A percentile compares a stretch with the other conserved stretches of the same genome.
phyloP scores from a whole-genome alignment of 2,329 filamentous ascomycete genomes.

The Ambrosiella xylebori region DNA sequence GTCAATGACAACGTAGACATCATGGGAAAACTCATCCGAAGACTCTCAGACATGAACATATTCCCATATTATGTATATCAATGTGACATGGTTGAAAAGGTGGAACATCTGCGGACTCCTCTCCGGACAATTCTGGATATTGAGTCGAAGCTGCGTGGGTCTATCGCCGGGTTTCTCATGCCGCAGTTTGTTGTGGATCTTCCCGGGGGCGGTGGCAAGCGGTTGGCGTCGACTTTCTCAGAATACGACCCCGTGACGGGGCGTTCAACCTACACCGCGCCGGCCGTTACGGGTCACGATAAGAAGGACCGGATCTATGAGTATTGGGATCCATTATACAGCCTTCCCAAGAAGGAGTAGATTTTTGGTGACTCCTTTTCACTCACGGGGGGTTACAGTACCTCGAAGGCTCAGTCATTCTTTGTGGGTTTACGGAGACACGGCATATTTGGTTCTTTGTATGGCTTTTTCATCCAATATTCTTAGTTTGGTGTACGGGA shows the following conservation, averaged over 20 bases:
- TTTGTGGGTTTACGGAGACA: too few species aligned
- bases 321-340: constrained; percentile 36
- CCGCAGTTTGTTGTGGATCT: constrained; percentile 47
- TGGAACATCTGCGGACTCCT: constrained; percentile 46
- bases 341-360: background rate
- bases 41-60: constrained; percentile 38
- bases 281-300: constrained; percentile 30
- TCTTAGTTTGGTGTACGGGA: too few species aligned
- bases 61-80: constrained; percentile 50
- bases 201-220: constrained; percentile 45
- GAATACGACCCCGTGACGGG: constrained; percentile 37
- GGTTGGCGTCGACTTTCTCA: constrained; percentile 34
- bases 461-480: too few species aligned
- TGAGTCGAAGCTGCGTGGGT: constrained; percentile 39
- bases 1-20: constrained; percentile 38
- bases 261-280: constrained; percentile 37
- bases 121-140: constrained; percentile 40
- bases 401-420: background rate
- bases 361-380: background rate
- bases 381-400: background rate
- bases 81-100: constrained; percentile 41
- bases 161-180: constrained; percentile 44
- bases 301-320: constrained; percentile 33
- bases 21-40: constrained; percentile 36
- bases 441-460: too few species aligned